Base-by-base conservation (phyloP, 805 yeast genomes). In the Starmerella cellae region DNA sequence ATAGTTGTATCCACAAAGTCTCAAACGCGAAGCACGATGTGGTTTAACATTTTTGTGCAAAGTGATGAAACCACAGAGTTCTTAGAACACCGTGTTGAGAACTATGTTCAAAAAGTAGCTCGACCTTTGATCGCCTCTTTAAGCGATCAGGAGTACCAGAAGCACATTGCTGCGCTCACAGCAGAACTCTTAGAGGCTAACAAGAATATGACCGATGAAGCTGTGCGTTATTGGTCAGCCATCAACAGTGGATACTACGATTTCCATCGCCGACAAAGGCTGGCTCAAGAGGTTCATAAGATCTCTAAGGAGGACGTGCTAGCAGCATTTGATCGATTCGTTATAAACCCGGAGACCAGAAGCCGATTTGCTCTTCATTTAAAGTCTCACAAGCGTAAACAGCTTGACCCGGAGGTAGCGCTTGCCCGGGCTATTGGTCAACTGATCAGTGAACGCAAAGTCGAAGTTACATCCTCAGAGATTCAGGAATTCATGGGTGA, bases 1-100 rank as follows among this genome's bases (percentile, higher is more conserved):
- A 85, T 88, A 48, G 98, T 88, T 0, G 84, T 83, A 57, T 76
- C 91, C 35, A 82, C 93, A 0, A 64, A 71, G 21, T 66, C 79
- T 47, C 69, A 69, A 46, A 73, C 82, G 3, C 72, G 93, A 56
- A 78, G 91, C 19, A 72, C 49, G 79, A 5, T 69, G 74, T 57
- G 87, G 88, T 13, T 71, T 76, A 51, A 69, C 91, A 54, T 91
- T 13, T 64, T 87, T 50, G 70, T 87, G 39, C 98, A 88, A 63
- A 78, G 91, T 46, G 96, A 84, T 59, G 74, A 79, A 57, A 62
- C 82, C 2, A 68, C 91, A 2, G 72, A 70, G 13, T 87, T 77
- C 59, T 67, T 91, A 47, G 83, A 82, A 56, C 70, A 70, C 49
- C 71, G 98, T 60, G 79, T 91, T 43, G 79, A 73, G 29, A 70